Conservation (phyloP, 139 green algal species). For the Chlorella sp. region DNA sequence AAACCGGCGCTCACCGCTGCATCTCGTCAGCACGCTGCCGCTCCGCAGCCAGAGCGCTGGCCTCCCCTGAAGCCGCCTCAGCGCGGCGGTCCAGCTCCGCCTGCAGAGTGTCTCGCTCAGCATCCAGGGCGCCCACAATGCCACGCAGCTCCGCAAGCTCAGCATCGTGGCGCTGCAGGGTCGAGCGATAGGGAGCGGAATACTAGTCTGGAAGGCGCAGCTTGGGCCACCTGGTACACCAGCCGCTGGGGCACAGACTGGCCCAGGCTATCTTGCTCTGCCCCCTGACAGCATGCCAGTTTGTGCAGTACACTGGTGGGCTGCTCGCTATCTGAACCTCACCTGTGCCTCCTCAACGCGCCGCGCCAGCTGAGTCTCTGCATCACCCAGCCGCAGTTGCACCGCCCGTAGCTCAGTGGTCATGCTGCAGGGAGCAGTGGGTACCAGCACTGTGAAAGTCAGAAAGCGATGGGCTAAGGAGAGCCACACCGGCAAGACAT, state of each 20-base stretch:
- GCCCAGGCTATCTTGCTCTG: no score
- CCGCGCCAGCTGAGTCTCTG: not conserved
- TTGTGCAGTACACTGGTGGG: no score
- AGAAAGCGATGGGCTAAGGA: no score
- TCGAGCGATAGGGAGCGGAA: no score
- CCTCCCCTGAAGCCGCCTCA: not conserved
- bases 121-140: conserved; percentile 32
- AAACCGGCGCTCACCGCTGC: not conserved
- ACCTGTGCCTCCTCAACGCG: conserved; percentile 16
- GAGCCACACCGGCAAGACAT: no score
- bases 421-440: not conserved
- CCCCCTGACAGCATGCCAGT: no score
- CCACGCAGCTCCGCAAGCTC: conserved; percentile 29
- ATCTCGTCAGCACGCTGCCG: not conserved
- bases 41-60: not conserved
- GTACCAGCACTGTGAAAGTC: no score
- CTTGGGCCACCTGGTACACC: no score
- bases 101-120: conserved; percentile 22
- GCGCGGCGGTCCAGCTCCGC: conserved; percentile 19
- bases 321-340: no score
- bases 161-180: not conserved
- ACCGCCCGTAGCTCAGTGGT: conserved; percentile 25
- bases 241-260: no score
- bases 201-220: no score
- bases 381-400: conserved; percentile 24